Evolutionary conservation across 495 filamentous ascomycete genomes (phyloP), one percentile per base, ranked within the genome.

Genomic region (Trichoderma erinaceum): DNA sequence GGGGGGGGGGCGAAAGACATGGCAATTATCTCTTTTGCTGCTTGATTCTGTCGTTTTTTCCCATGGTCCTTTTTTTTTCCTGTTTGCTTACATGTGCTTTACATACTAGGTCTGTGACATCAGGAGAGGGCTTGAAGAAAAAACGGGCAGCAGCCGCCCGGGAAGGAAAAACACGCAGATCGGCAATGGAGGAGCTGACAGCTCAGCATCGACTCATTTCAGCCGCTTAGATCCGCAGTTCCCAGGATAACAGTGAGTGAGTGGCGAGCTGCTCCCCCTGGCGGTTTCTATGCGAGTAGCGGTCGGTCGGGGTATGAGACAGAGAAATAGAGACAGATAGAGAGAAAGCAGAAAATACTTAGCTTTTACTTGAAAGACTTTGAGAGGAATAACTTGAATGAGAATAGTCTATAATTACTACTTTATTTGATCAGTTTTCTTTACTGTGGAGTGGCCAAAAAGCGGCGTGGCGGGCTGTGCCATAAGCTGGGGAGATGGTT

Each of bases 141-240:
- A 44, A 48, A n/a, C 13, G 44, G 50, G 50, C 18, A 56, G 50
- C 10, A 56, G 50, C 10, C 15, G 18, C 18, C 10, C 10, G 21
- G 21, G 21, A 25, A 56, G 16, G 16, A 29, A 61, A 61, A 61
- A 13, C 23, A 61, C 56, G 56, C 56, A 61, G 56, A 61, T 61
- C 56, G 56, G 27, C 56, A 61, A 61, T 29, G 8, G 56, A 32
- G 11, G 23, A 18, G 56, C 56, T 56, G 50, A 23, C 50, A 56
- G 50, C 50, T 56, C 50, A 56, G 25, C 25, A 32, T 61, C 56
- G 56, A 61, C 56, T 61, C 25, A 61, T 25, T 61, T 25, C 18
- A 18, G 56, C 56, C 25, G 23, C 23, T 61, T 61, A 61, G 56
- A 61, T 61, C 56, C 56, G 56, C 56, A 29, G 23, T 32, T 18